These are phyloP conservation scores for Candida ovalis DNA, from an alignment of 805 yeast species.

Conservation along the genomic window DNA sequence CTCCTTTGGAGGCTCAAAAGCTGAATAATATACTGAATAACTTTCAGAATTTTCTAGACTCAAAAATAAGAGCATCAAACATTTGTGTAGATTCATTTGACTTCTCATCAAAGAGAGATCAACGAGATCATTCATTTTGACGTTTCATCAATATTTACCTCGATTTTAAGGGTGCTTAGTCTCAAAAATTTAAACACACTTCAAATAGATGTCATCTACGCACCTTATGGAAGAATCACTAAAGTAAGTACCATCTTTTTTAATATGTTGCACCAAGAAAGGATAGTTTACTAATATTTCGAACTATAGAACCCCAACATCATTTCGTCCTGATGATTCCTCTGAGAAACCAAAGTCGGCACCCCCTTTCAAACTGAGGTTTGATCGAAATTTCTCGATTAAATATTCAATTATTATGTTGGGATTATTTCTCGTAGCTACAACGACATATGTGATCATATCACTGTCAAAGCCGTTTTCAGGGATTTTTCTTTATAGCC, in stretches of 20 bases:
- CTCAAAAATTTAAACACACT: too few species aligned
- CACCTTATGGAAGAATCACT: background rate
- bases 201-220: background rate
- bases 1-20: too few species aligned
- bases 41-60: too few species aligned
- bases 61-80: too few species aligned
- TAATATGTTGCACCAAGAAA: too few species aligned
- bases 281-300: background rate
- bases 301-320: constrained; percentile 1
- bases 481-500: constrained; percentile 12
- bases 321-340: background rate
- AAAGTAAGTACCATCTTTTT: constrained; percentile 1
- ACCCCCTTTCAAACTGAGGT: background rate
- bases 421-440: background rate
- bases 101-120: too few species aligned
- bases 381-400: background rate
- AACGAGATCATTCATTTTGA: too few species aligned
- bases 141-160: too few species aligned
- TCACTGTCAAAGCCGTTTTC: background rate
- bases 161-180: too few species aligned
- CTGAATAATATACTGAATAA: too few species aligned
- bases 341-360: background rate
- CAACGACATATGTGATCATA: background rate
- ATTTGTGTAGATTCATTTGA: too few species aligned
- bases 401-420: background rate